Evolutionary conservation across 2,329 filamentous ascomycete genomes (phyloP).

Genomic region (Teratosphaeria epicoccoides): DNA sequence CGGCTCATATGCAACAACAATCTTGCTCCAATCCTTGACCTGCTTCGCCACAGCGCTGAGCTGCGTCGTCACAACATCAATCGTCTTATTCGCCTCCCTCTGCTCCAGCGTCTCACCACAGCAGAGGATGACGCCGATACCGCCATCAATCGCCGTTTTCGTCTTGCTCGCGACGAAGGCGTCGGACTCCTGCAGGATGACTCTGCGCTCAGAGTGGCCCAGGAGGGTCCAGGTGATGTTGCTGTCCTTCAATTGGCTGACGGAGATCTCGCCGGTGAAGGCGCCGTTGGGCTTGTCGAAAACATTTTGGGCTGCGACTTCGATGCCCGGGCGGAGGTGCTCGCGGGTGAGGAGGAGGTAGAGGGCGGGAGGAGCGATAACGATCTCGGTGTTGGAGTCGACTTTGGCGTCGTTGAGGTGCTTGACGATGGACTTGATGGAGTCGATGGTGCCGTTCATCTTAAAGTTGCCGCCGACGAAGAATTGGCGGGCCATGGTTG

Average conservation of each 20-base stretch:
- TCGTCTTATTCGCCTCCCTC: conserved; percentile 75
- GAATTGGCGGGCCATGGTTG: conserved; percentile 32
- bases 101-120: conserved; percentile 92
- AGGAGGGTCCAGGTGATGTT: conserved; percentile 83
- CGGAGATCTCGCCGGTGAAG: conserved; percentile 93
- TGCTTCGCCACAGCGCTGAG: conserved; percentile 70
- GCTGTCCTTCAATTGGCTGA: conserved; percentile 79
- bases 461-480: conserved; percentile 69
- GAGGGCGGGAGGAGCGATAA: conserved; percentile 80
- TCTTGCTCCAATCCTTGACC: conserved; percentile 79
- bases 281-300: conserved; percentile 83
- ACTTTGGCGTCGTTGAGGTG: conserved; percentile 80
- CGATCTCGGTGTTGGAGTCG: conserved; percentile 76
- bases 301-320: conserved; percentile 92
- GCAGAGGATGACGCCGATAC: conserved; percentile 88
- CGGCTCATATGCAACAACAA: conserved; percentile 97
- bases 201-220: conserved; percentile 90
- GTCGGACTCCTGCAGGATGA: conserved; percentile 78
- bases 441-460: conserved; percentile 90
- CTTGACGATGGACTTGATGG: conserved; percentile 81
- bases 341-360: conserved; percentile 84
- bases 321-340: conserved; percentile 62
- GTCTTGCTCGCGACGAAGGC: conserved; percentile 82
- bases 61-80: conserved; percentile 75
- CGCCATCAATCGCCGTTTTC: conserved; percentile 80